phyloP scores from a whole-genome alignment of 2,329 filamentous ascomycete genomes.

The Colletotrichum shisoi region DNA sequence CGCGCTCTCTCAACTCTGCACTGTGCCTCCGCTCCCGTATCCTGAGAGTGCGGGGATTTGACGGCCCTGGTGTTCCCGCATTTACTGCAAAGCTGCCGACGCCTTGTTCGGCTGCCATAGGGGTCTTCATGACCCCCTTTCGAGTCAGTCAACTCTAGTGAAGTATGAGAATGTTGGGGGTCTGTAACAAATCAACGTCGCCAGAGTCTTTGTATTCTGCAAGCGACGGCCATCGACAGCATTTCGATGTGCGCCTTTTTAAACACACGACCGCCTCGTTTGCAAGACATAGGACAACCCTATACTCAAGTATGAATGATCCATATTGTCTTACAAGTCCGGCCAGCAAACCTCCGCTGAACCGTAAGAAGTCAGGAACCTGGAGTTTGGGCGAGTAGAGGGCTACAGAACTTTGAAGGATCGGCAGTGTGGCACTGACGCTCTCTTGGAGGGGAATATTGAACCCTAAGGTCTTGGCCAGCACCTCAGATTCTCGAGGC shows the following conservation, averaged over 20 bases:
- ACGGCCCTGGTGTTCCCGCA: slow-evolving; percentile 38
- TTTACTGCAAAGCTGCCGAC: slow-evolving; percentile 19
- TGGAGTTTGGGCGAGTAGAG: slow-evolving; percentile 23
- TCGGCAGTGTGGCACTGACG: slow-evolving; percentile 21
- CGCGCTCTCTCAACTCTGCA: slow-evolving; percentile 14
- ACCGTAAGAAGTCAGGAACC: slow-evolving; percentile 20
- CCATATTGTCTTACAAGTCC: slow-evolving; percentile 27
- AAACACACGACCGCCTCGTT: slow-evolving; percentile 32
- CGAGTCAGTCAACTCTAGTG: slow-evolving; percentile 31
- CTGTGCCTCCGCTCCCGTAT: slow-evolving; percentile 38
- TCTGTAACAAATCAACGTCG: slow-evolving; percentile 21
- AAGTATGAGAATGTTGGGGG: slow-evolving; percentile 26
- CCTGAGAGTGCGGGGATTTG: slow-evolving; percentile 38
- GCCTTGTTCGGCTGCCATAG: slow-evolving; percentile 28
- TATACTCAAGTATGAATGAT: slow-evolving; percentile 33
- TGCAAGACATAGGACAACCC: slow-evolving; percentile 28
- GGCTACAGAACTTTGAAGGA: slow-evolving; percentile 11
- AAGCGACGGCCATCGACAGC: slow-evolving; percentile 6
- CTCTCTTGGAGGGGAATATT: slow-evolving; percentile 11
- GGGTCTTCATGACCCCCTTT: slow-evolving; percentile 32
- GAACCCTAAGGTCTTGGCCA: slow-evolving; percentile 29
- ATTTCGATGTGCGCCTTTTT: slow-evolving; percentile 33
- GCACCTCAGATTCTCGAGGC: background rate
- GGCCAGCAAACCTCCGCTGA: slow-evolving; percentile 32
- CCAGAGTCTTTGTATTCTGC: slow-evolving; percentile 24